Conservation (phyloP, 163 green algal species). For the Coccomyxa subellipsoidea region DNA sequence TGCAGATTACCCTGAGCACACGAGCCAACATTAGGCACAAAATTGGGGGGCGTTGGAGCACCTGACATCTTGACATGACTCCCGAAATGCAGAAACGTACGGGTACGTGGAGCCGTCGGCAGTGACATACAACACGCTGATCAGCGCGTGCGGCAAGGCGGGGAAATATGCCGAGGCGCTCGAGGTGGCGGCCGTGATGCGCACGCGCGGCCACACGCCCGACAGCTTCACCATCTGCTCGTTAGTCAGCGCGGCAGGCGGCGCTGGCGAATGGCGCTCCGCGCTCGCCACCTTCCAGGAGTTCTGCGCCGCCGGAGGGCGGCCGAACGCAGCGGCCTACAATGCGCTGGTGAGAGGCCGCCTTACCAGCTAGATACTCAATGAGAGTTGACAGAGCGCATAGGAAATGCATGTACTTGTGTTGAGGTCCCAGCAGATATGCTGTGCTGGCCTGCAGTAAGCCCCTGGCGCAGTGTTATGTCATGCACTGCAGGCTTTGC, state of each 20-base stretch:
- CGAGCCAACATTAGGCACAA: too few species aligned
- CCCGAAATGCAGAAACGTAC: background rate
- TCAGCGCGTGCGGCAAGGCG: conserved; percentile 73
- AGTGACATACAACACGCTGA: conserved; percentile 64
- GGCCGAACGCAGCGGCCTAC: background rate
- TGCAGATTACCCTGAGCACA: too few species aligned
- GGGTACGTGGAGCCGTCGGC: background rate
- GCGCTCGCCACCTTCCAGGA: background rate
- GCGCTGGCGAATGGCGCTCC: background rate
- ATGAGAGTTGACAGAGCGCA: too few species aligned
- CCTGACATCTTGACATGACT: too few species aligned
- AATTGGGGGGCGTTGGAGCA: too few species aligned
- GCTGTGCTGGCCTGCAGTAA: too few species aligned
- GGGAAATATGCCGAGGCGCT: conserved; percentile 67
- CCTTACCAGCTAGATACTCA: background rate
- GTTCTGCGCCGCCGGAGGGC: background rate
- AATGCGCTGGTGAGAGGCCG: background rate
- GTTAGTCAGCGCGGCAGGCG: background rate
- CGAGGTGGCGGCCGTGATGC: conserved; percentile 48
- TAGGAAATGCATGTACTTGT: too few species aligned
- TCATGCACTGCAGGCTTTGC: too few species aligned
- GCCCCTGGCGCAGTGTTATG: too few species aligned
- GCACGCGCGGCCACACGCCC: conserved; percentile 4
- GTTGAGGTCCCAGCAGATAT: too few species aligned
- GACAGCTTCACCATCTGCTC: conserved; percentile 6